phyloP scores from a whole-genome alignment of 345 rosid species.

The Eucalyptus regnans region DNA sequence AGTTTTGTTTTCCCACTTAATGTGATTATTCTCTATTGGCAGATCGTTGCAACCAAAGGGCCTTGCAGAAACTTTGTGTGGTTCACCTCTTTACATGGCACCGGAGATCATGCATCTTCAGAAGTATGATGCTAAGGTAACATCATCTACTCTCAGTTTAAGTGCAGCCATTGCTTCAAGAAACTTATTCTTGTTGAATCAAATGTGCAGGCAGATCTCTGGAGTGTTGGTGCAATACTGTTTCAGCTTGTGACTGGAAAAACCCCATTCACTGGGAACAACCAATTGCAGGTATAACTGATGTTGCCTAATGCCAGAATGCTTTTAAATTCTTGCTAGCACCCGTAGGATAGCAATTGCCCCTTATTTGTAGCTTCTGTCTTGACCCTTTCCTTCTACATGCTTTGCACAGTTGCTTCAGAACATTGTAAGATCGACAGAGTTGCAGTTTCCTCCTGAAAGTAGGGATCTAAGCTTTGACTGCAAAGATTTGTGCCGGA shows the following conservation, averaged over 20 bases:
- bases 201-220: constrained; percentile 94
- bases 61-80: constrained; percentile 96
- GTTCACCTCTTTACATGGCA: constrained; percentile 99
- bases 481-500: constrained; percentile 85
- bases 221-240: constrained; percentile 98
- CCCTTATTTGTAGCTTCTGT: not conserved
- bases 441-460: constrained; percentile 61
- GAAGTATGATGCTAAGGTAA: constrained; percentile 98
- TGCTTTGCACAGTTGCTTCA: constrained; percentile 68
- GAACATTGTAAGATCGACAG: constrained; percentile 76
- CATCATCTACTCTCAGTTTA: not conserved
- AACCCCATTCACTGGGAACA: constrained; percentile 90
- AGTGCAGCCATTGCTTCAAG: not conserved
- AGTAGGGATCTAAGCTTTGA: constrained; percentile 43
- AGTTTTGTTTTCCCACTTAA: not conserved
- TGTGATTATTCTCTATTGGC: constrained; percentile 4
- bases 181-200: constrained; percentile 15
- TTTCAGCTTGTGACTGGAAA: constrained; percentile 91
- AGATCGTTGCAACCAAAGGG: constrained; percentile 91
- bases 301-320: not conserved
- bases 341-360: not conserved
- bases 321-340: not conserved
- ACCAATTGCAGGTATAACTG: constrained; percentile 64
- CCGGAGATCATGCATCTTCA: constrained; percentile 98
- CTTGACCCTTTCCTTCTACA: not conserved